A percentile compares a stretch with the other conserved stretches of the same genome.
phyloP scores from a whole-genome alignment of 768 basidiomycete species.

The Phaffia australis region DNA sequence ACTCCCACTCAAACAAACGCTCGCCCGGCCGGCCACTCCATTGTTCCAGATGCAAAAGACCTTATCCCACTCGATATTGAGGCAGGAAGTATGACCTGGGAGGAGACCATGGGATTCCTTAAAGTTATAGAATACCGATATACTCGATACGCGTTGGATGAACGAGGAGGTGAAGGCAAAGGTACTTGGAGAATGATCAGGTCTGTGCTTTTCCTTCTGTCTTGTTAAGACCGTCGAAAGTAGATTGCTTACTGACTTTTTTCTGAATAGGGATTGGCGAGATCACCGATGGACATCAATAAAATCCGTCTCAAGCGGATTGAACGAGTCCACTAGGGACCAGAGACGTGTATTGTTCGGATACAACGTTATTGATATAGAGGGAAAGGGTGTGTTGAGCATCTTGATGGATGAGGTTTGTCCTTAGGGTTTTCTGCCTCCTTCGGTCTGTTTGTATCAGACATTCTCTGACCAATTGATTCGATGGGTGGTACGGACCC shows the following conservation, averaged over 20 bases:
- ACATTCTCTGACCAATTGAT: not conserved
- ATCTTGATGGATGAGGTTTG: conserved; percentile 81
- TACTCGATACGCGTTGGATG: conserved; percentile 67
- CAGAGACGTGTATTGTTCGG: conserved; percentile 72
- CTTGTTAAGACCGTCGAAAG: not conserved
- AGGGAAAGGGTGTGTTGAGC: conserved; percentile 64
- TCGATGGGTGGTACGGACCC: not conserved
- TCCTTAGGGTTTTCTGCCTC: conserved; percentile 5
- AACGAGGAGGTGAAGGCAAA: conserved; percentile 60
- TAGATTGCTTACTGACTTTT: not conserved
- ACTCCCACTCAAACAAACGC: conserved; percentile 26
- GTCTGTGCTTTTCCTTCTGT: conserved; percentile 42
- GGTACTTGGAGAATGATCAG: conserved; percentile 57
- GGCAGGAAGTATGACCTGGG: conserved; percentile 36
- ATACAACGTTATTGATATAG: conserved; percentile 75
- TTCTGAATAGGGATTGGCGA: conserved; percentile 65
- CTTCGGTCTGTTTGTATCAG: not conserved
- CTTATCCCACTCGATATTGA: conserved; percentile 36
- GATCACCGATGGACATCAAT: conserved; percentile 62
- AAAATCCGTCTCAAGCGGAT: conserved; percentile 54
- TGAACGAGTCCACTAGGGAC: conserved; percentile 47
- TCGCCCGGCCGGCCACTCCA: conserved; percentile 25
- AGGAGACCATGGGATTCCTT: conserved; percentile 43
- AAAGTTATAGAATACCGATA: conserved; percentile 82
- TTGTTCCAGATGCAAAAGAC: conserved; percentile 35